Percentiles rank a stretch among this genome's conserved stretches.
phyloP scores from a whole-genome alignment of 2,329 filamentous ascomycete genomes.

The Trichothecium sympodiale region DNA sequence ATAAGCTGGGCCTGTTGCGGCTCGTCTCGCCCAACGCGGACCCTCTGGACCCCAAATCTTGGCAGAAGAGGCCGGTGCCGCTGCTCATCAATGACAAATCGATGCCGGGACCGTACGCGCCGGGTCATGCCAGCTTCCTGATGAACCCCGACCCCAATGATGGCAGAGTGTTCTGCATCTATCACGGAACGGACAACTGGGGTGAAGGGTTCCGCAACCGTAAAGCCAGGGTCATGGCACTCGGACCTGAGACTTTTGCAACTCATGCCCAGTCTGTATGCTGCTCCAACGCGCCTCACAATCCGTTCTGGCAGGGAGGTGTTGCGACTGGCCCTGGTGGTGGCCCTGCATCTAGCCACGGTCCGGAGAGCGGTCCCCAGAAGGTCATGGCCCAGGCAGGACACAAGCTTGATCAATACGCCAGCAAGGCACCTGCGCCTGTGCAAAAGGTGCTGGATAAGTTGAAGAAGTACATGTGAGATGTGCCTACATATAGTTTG shows the following conservation, averaged over 20 bases:
- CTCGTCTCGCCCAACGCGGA: conserved; percentile 3
- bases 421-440: not conserved
- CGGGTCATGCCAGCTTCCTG: conserved; percentile 12
- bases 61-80: conserved; percentile 6
- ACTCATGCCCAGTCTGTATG: conserved; percentile 8
- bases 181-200: conserved; percentile 8
- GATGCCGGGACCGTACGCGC: conserved; percentile 7
- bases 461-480: not conserved
- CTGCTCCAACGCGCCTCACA: conserved; percentile 5
- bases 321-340: not conserved
- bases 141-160: conserved; percentile 10
- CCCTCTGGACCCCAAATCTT: conserved; percentile 6
- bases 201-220: conserved; percentile 11
- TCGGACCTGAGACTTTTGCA: conserved; percentile 7
- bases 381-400: not conserved
- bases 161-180: conserved; percentile 6
- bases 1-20: conserved; percentile 6
- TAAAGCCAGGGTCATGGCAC: conserved; percentile 10
- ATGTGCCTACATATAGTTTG: too few species aligned
- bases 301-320: not conserved
- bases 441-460: conserved; percentile 2
- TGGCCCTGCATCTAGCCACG: too few species aligned
- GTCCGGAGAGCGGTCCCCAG: too few species aligned
- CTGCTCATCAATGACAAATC: conserved; percentile 6
- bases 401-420: not conserved